phyloP scores from a whole-genome alignment of 805 yeast species.

The Metahyphopichia silvanorum region DNA sequence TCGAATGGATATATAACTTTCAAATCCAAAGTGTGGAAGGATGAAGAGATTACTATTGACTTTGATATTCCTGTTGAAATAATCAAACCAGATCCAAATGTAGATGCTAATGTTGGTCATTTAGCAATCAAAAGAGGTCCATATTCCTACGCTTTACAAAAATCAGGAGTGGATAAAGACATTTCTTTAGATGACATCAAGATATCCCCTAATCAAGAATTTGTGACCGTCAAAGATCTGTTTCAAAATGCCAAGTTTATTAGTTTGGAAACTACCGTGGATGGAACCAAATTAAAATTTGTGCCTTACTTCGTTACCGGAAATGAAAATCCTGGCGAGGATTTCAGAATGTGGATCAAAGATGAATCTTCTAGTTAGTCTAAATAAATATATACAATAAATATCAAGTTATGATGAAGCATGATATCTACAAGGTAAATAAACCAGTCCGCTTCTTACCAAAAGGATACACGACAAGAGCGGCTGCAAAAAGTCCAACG shows the following conservation, averaged over 20 bases:
- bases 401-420: too few species aligned
- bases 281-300: conserved; percentile 6
- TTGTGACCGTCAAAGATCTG: conserved; percentile 2
- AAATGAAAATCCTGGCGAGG: conserved; percentile 16
- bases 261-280: conserved; percentile 6
- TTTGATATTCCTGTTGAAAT: conserved; percentile 11
- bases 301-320: conserved; percentile 18
- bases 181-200: conserved; percentile 7
- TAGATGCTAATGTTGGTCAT: conserved; percentile 12
- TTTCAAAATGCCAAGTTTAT: conserved; percentile 7
- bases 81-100: conserved; percentile 11
- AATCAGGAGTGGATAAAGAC: conserved; percentile 8
- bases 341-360: conserved; percentile 15
- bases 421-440: conserved; percentile 58
- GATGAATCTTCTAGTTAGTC: too few species aligned
- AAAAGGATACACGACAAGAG: conserved; percentile 85
- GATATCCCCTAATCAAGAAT: conserved; percentile 5
- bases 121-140: conserved; percentile 18
- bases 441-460: conserved; percentile 88
- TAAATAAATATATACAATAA: conserved; percentile 1
- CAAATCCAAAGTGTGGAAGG: conserved; percentile 5
- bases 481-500: conserved; percentile 89
- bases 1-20: conserved; percentile 10
- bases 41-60: conserved; percentile 4
- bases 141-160: conserved; percentile 14